Base-by-base conservation (phyloP, 2,329 filamentous ascomycete genomes). In the Ophiognomonia clavigignenti-juglandacearum region DNA sequence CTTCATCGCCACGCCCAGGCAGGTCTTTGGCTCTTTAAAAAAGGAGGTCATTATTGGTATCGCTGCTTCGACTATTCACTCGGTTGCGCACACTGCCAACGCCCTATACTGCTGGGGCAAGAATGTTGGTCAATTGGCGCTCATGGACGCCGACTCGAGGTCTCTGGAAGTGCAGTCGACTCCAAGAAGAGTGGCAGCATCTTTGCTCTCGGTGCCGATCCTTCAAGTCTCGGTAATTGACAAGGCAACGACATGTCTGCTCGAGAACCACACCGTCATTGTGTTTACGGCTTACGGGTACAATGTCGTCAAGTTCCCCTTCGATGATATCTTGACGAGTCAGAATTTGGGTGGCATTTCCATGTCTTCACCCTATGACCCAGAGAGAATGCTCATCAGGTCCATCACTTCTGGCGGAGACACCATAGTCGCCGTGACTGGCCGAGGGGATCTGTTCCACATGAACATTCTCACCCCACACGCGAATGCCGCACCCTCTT, bases 231-330 rank as follows among this genome's bases (percentile, higher is more conserved):
- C 88, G 1, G 92, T 91, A 4, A 96, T 95, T 49, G 92, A 97
- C 60, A 85, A 84, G 55, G 93, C 93, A 6, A 96, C 93, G 0
- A 84, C 85, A 2, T 86, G 90, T 53, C 69, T 98, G 23, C 77
- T 98, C 3, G 85, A 90, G 40, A 95, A 90, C 56, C 83, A 87
- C 56, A 89, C 90, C 18, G 89, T 97, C 9, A 95, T 87, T 75
- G 85, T 98, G 0, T 96, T 98, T 58, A 92, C 90, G 1, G 95
- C 95, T 56, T 97, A 95, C 59, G 92, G 92, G 4, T 97, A 96
- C 62, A 89, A 90, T n/a, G 88, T 89, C 54, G 75, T 97, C 45
- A 83, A 82, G 38, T 96, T 97, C 53, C 87, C 89, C 0, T 72
- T 88, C 27, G 70, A 72, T 2, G 86, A 91, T 6, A 39, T 39